Evolutionary conservation across 768 basidiomycete genomes (phyloP).

Genomic region (Gautieria morchelliformis): DNA sequence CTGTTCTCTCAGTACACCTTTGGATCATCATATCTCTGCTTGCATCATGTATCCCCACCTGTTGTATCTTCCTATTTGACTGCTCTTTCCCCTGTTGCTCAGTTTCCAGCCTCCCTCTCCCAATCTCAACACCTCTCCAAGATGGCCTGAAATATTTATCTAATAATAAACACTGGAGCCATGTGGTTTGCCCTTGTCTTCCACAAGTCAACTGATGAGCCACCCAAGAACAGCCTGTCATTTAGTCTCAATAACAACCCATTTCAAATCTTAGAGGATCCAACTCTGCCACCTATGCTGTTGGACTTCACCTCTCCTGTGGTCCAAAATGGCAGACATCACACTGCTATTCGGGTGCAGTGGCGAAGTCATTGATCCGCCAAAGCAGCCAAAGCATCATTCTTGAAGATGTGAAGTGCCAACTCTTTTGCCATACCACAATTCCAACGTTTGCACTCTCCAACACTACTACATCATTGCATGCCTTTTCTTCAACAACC

Average conservation of each 20-base stretch:
- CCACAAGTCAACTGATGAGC: not conserved
- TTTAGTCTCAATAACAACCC: not conserved
- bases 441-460: not conserved
- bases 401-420: not conserved
- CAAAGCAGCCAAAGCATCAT: not conserved
- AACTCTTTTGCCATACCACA: not conserved
- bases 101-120: not conserved
- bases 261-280: not conserved
- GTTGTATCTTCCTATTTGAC: too few species aligned
- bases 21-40: not conserved
- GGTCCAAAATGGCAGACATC: constrained; percentile 1
- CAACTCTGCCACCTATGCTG: not conserved
- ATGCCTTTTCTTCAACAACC: not conserved
- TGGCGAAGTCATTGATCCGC: not conserved
- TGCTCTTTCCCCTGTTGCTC: not conserved
- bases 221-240: not conserved
- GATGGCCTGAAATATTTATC: not conserved
- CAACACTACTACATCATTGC: not conserved
- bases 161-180: not conserved
- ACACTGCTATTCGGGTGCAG: not conserved
- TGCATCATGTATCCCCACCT: not conserved
- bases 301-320: not conserved
- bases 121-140: not conserved
- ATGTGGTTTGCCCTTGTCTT: not conserved
- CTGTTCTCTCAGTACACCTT: too few species aligned